Evolutionary conservation across 1,284 basidiomycete species (phyloP).

Genomic region (Mycena sp.): DNA sequence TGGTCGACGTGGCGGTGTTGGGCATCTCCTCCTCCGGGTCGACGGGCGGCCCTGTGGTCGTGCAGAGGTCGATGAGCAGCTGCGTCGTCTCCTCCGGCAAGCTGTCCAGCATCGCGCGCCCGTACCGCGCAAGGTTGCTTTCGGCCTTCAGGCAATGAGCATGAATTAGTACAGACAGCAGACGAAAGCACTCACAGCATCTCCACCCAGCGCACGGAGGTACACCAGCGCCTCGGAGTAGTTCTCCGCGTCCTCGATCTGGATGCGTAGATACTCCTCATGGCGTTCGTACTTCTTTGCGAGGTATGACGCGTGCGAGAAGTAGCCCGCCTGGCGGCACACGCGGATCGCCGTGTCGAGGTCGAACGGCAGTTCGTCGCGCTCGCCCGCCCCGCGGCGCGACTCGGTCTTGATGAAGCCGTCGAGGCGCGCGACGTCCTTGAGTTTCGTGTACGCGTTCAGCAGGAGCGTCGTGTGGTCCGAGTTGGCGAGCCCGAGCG

Average conservation of each 20-base stretch:
- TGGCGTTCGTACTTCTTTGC: slow-evolving; percentile 92
- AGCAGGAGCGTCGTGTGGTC: slow-evolving; percentile 97
- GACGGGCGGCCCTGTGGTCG: slow-evolving; percentile 62
- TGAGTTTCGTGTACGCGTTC: slow-evolving; percentile 97
- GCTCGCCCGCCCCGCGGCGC: slow-evolving; percentile 47
- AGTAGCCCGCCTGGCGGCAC: slow-evolving; percentile 96
- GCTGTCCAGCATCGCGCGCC: slow-evolving; percentile 82
- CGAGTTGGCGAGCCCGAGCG: slow-evolving; percentile 89
- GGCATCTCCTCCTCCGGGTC: slow-evolving; percentile 50
- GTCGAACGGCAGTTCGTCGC: slow-evolving; percentile 90
- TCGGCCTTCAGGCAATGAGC: slow-evolving; percentile 65
- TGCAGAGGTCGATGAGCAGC: slow-evolving; percentile 92
- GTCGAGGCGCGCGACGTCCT: slow-evolving; percentile 89
- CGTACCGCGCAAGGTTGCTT: slow-evolving; percentile 85
- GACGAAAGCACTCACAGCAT: slow-evolving; percentile 65
- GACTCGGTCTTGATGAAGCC: slow-evolving; percentile 92
- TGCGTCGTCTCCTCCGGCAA: slow-evolving; percentile 91
- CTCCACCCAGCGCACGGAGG: slow-evolving; percentile 79
- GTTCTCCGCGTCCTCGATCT: slow-evolving; percentile 92
- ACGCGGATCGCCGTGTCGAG: slow-evolving; percentile 97
- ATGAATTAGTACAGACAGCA: not conserved
- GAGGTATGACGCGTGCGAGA: slow-evolving; percentile 93
- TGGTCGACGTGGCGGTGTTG: slow-evolving; percentile 50
- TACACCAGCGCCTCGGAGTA: slow-evolving; percentile 87
- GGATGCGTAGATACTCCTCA: slow-evolving; percentile 93